Evolutionary conservation across 306 rosid species (phyloP), one percentile per base, ranked within the genome.

Genomic region (Rosa persica): DNA sequence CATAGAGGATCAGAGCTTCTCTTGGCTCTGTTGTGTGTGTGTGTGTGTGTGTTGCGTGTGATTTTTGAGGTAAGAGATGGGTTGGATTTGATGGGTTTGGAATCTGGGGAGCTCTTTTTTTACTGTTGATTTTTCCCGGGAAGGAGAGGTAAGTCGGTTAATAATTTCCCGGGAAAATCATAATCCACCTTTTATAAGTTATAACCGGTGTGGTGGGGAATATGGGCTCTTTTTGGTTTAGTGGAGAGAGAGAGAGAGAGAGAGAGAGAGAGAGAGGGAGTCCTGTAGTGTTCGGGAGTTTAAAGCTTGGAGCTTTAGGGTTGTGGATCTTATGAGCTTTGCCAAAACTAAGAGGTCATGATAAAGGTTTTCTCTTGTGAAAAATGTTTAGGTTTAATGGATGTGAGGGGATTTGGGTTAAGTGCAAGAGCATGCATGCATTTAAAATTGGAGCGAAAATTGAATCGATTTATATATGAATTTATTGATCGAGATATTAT

Each of bases 151-250:
- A 74, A 57, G 27, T 46, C 38, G 38, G 88, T 83, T 79, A 81
- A 77, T 77, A 79, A 83, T 88, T 66, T 66, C 85, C 91, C 91
- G 89, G 87, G 87, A 85, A 88, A 83, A 42, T 49, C 69, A 6
- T 44, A 75, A 11, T 30, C 34, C 46, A 11, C 11, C 46, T 43
- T 30, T 43, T 43, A 43, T 43, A 8, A 30, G 34, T 30, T 60
- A 3, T 60, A 23, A 25, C 66, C 12, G 13, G 5, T 17, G 27
- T 1, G 30, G 69, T 36, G 67, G 49, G 77, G 19, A 12, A 25
- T 25, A 13, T 62, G 42, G 42, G 39, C 42, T 13, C 36, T 25
- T 23, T 60, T 8, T 10, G n/a, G 62, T 12, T 60, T 4, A 57
- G 38, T 60, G 62, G 62, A 7, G 3, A 17, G 10, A 49, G 55